Percentiles rank a stretch among this genome's conserved stretches.
phyloP scores from a whole-genome alignment of 176 grass and related monocot genomes.

The Ensete ventricosum region DNA sequence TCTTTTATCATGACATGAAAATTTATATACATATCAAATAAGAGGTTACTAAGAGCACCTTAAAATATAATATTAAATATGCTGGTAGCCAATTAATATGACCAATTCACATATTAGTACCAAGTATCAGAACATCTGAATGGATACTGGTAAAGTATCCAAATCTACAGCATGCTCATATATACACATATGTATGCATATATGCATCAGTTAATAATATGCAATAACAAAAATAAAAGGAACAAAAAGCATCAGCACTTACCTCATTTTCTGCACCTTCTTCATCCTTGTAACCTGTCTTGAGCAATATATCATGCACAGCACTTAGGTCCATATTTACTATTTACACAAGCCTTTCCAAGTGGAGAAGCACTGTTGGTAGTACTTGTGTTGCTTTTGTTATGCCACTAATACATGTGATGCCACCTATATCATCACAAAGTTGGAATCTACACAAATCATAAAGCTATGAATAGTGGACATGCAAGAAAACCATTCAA shows the following conservation, averaged over 20 bases:
- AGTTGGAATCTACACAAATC: not conserved
- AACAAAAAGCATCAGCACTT: not conserved
- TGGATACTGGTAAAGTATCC: too few species aligned
- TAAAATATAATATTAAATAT: too few species aligned
- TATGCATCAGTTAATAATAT: too few species aligned
- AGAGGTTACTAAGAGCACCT: too few species aligned
- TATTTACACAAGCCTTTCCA: slow-evolving; percentile 78
- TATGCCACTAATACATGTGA: slow-evolving; percentile 74
- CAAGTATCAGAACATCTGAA: too few species aligned
- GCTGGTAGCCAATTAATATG: too few species aligned
- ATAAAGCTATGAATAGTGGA: not conserved
- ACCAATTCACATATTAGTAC: too few species aligned
- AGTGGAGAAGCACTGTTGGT: slow-evolving; percentile 62
- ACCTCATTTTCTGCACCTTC: slow-evolving; percentile 96
- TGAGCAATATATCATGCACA: slow-evolving; percentile 87
- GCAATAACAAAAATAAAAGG: not conserved
- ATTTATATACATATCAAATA: too few species aligned
- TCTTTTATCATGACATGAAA: too few species aligned
- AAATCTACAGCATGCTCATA: too few species aligned
- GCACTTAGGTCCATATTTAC: slow-evolving; percentile 82
- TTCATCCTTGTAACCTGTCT: slow-evolving; percentile 77
- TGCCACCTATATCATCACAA: slow-evolving; percentile 45
- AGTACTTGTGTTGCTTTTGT: slow-evolving; percentile 45
- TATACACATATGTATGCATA: too few species aligned
- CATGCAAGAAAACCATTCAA: slow-evolving; percentile 19